Base-by-base conservation (phyloP, 2,329 filamentous ascomycete genomes). In the Colletotrichum zoysiae region DNA sequence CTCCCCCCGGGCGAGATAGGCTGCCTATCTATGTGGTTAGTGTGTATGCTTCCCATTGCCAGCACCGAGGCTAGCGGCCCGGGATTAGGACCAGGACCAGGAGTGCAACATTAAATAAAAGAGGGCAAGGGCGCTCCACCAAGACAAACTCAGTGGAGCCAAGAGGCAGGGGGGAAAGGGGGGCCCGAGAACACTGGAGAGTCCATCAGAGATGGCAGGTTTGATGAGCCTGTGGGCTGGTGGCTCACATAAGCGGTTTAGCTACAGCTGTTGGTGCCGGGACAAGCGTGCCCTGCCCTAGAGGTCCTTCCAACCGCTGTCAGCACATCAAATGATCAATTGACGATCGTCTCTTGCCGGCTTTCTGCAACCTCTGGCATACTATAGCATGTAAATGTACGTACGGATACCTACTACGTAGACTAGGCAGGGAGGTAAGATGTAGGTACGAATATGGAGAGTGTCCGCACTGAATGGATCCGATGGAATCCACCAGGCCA, bases 141-240 rank as follows among this genome's bases (percentile, higher is more conserved):
- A 8, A 38, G 50, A 38, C 50, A 38, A 33, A 50, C 26, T 56
- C 35, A 50, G 50, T 50, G 42, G 63, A 48, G 42, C 42, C 55
- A 56, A 46, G 46, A 65, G 35, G 35, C 14, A n/a, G 14, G 33
- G n/a, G 42, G 35, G 23, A 35, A 55, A 61, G 30, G 26, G 38
- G 23, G 65, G 59, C 65, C 60, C 55, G 59, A 69, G 65, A 59
- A 59, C 55, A 71, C 65, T 60, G 58, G 12, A 12, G 12, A 12
- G 11, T 12, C 35, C 64, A 59, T 48, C 53, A 71, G 65, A 69
- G 53, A 71, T 53, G 2, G 30, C 65, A 53, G 59, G 46, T 71
- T 71, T 69, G 60, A 71, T 69, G 69, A 71, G 69, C 38, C 14
- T 55, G 65, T 71, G 65, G 69, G 55, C 46, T 71, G 46, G 69